Percentiles rank a stretch among this genome's conserved stretches.
phyloP scores from a whole-genome alignment of 2,329 filamentous ascomycete species.

The Fusarium continuum region DNA sequence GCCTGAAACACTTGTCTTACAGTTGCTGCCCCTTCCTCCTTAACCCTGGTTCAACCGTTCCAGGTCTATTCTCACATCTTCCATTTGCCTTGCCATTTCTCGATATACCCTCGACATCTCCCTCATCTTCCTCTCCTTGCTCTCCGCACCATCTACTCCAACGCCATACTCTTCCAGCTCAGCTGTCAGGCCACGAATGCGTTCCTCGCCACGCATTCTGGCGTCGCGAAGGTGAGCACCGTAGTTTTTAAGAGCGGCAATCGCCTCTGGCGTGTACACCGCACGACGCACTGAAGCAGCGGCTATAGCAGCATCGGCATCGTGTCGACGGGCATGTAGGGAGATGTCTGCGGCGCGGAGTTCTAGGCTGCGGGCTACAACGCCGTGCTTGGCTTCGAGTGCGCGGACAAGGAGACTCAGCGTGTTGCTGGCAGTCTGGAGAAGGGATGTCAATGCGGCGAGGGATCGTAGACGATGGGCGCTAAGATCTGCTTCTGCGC shows the following conservation, averaged over 20 bases:
- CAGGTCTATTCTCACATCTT: slow-evolving; percentile 61
- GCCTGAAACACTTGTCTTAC: neutral
- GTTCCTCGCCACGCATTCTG: slow-evolving; percentile 56
- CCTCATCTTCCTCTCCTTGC: slow-evolving; percentile 60
- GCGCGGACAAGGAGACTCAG: slow-evolving; percentile 57
- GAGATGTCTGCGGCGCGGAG: slow-evolving; percentile 58
- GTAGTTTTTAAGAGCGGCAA: slow-evolving; percentile 58
- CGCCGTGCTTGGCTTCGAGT: slow-evolving; percentile 65
- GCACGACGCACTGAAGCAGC: slow-evolving; percentile 49
- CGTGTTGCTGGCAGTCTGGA: slow-evolving; percentile 52
- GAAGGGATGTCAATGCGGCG: slow-evolving; percentile 50
- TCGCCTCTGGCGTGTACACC: slow-evolving; percentile 57
- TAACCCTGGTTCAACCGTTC: slow-evolving; percentile 46
- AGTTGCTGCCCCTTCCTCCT: slow-evolving; percentile 11
- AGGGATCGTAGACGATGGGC: slow-evolving; percentile 53
- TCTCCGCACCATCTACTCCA: slow-evolving; percentile 46
- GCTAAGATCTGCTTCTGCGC: slow-evolving; percentile 48
- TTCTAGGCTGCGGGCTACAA: slow-evolving; percentile 60
- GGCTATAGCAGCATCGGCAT: slow-evolving; percentile 50
- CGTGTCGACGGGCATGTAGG: slow-evolving; percentile 55
- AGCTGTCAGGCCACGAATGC: slow-evolving; percentile 51
- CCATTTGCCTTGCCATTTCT: slow-evolving; percentile 60
- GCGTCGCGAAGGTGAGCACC: slow-evolving; percentile 60
- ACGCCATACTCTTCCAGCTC: slow-evolving; percentile 63
- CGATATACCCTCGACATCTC: slow-evolving; percentile 63